These are phyloP conservation scores for Brasenia schreberi DNA, from an alignment of 164 flowering plant species.

Conservation along the genomic window DNA sequence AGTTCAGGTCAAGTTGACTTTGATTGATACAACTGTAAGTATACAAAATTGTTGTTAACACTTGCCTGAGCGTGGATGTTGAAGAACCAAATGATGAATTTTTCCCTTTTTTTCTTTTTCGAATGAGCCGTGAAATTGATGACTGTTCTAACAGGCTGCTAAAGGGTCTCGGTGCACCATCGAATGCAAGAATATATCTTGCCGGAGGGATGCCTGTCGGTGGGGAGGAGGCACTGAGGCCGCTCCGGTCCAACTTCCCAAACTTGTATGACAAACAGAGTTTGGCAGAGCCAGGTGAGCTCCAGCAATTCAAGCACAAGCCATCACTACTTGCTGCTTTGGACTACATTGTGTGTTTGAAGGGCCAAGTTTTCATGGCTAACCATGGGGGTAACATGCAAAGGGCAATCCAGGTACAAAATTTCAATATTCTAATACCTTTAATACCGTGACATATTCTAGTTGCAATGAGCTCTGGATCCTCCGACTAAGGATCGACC, in stretches of 20 bases:
- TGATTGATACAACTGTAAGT: too few relatives aligned
- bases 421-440: too few relatives aligned
- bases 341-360: constrained; percentile 16
- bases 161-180: constrained; percentile 15
- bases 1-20: too few relatives aligned
- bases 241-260: constrained; percentile 8
- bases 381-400: constrained; percentile 21
- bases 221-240: constrained; percentile 8
- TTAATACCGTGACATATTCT: too few relatives aligned
- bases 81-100: too few relatives aligned
- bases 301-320: constrained; percentile 6
- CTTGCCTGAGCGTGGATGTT: too few relatives aligned
- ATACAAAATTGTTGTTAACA: too few relatives aligned
- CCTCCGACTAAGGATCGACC: too few relatives aligned
- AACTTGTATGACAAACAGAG: constrained; percentile 13
- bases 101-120: too few relatives aligned
- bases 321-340: constrained; percentile 14
- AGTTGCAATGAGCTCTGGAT: too few relatives aligned
- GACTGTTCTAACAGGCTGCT: constrained; percentile 4
- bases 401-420: constrained; percentile 11
- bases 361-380: constrained; percentile 19
- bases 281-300: constrained; percentile 10
- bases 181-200: constrained; percentile 12
- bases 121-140: background rate
- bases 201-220: constrained; percentile 15